Base-by-base conservation (phyloP, 139 green algal genomes). In the Protoeuglena noctilucae region DNA sequence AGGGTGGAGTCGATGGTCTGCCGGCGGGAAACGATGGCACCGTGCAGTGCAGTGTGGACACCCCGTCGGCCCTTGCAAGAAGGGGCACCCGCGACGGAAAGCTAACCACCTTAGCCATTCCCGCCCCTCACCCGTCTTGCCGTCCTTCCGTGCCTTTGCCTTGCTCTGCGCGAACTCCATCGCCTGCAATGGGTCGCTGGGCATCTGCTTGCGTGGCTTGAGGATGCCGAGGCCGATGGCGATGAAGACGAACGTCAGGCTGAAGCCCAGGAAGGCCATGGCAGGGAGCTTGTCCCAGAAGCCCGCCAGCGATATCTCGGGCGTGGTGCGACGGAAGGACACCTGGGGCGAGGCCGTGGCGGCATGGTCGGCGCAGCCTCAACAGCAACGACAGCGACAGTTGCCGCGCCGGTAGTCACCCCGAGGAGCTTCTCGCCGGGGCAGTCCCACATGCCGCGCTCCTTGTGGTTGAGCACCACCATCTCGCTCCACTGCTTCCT, bases 121-220 rank as follows among this genome's bases (percentile, higher is more conserved):
- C n/a, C n/a, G n/a, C n/a, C n/a, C n/a, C n/a, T n/a, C n/a, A n/a
- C 70, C 71, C 0, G 83, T 92, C 6, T 72, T 67, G 22, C 83
- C 86, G 47, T 94, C 85, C 64, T 83, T 86, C 40, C 83, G 69
- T 7, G 88, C 84, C 22, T 79, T 66, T 4, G 64, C 78, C 63
- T 93, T 93, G 57, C 68, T 84, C 60, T 89, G 83, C 18, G 84
- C 88, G 81, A 94, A 96, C 69, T 94, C 85, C 61, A 87, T 80
- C 22, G 86, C 88, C 56, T 70, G 49, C 31, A 73, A 58, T 28
- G 64, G 53, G 53, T 86, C 78, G 1, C 27, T 60, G 9, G 78
- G 78, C 61, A 84, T 82, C 56, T 65, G 27, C 52, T 77, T 78
- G 47, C 69, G 63, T 3, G 54, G 58, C 49, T 74, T 72, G 51